phyloP scores from a whole-genome alignment of 164 flowering plant species.

The Aristolochia contorta region DNA sequence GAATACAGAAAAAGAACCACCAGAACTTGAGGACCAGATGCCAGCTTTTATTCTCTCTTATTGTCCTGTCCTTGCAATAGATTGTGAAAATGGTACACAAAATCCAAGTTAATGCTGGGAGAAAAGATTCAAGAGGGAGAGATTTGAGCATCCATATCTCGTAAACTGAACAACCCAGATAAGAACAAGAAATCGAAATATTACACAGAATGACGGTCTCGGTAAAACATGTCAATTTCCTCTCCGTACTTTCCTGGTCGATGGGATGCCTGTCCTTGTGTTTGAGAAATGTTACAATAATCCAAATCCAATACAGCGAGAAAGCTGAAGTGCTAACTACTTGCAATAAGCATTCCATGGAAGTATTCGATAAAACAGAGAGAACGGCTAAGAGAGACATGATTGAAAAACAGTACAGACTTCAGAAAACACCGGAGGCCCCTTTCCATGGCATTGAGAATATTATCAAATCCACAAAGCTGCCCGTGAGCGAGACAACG shows the following conservation, averaged over 20 bases:
- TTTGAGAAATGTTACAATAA: conserved; percentile 24
- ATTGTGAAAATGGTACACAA: conserved; percentile 22
- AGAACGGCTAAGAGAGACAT: not conserved
- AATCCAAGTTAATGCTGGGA: conserved; percentile 34
- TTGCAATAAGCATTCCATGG: conserved; percentile 25
- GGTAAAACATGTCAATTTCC: conserved; percentile 9
- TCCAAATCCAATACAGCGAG: conserved; percentile 32
- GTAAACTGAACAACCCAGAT: conserved; percentile 32
- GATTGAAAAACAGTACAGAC: not conserved
- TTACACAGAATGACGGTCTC: conserved; percentile 22
- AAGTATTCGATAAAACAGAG: not conserved
- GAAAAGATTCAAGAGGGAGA: conserved; percentile 12
- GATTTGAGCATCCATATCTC: conserved; percentile 21
- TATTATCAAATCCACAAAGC: conserved; percentile 14
- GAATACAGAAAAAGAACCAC: conserved; percentile 40
- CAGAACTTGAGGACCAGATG: conserved; percentile 44
- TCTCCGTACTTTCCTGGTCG: conserved; percentile 4
- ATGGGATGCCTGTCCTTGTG: conserved; percentile 14
- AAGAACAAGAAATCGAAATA: conserved; percentile 19
- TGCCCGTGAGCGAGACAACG: no score
- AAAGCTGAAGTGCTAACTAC: conserved; percentile 19
- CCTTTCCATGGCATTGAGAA: conserved; percentile 27
- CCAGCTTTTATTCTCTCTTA: conserved; percentile 28
- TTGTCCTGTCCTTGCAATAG: conserved; percentile 18
- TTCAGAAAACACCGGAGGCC: conserved; percentile 23